Percentiles rank a stretch among this genome's conserved stretches.
These are phyloP conservation scores for rapeseed (Brassica napus) DNA, from an alignment of 345 rosid genomes.

Conservation along the genomic window DNA sequence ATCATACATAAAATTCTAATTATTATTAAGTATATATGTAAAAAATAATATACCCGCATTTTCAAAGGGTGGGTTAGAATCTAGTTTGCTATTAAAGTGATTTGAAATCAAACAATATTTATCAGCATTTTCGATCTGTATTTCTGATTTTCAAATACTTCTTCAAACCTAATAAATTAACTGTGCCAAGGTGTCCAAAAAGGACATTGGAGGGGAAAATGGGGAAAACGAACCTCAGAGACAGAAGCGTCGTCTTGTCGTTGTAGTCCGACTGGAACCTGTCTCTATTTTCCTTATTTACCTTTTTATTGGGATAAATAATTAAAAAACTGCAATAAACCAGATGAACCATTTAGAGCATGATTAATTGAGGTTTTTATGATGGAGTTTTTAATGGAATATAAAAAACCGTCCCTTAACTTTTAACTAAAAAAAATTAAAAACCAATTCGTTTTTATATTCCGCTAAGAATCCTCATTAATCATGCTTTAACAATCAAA, in stretches of 20 bases:
- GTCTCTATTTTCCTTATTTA: not conserved
- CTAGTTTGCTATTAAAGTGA: not conserved
- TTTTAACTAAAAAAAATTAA: no score
- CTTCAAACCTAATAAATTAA: not conserved
- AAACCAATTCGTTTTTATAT: no score
- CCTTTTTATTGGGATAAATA: not conserved
- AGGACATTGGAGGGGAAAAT: not conserved
- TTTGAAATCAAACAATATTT: not conserved
- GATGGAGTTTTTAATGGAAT: no score
- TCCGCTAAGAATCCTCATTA: no score
- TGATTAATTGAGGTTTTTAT: no score
- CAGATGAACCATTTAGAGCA: not conserved
- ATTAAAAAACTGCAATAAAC: not conserved
- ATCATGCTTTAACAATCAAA: not conserved
- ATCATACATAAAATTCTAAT: not conserved
- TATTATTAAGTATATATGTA: no score
- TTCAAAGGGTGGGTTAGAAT: no score
- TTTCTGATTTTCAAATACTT: not conserved
- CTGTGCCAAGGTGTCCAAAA: slow-evolving; percentile 20
- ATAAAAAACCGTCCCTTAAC: no score
- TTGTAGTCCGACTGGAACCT: not conserved
- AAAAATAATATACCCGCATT: no score
- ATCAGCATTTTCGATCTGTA: not conserved
- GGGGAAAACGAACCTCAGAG: not conserved
- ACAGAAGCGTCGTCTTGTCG: not conserved